These are phyloP conservation scores for Taphrina deformans DNA, from an alignment of 1,139 yeast species.

Conservation along the genomic window DNA sequence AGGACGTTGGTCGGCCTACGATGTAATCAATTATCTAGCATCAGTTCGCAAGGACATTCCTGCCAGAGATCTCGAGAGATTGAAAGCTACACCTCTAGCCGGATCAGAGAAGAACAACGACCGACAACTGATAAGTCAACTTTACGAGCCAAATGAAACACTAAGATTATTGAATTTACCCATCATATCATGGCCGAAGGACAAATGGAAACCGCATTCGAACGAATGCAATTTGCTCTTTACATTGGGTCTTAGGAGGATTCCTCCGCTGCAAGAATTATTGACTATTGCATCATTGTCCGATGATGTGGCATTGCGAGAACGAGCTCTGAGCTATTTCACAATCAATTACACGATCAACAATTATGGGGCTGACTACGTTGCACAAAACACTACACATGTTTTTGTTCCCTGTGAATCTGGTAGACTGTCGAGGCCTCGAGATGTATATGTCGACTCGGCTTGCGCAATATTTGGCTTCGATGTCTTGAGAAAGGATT, in stretches of 20 bases:
- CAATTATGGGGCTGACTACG: conserved; percentile 39
- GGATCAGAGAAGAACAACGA: conserved; percentile 41
- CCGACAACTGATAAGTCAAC: conserved; percentile 44
- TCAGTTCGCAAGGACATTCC: conserved; percentile 36
- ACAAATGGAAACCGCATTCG: conserved; percentile 43
- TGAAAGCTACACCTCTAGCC: conserved; percentile 22
- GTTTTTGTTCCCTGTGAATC: conserved; percentile 37
- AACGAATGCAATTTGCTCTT: conserved; percentile 44
- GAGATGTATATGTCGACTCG: conserved; percentile 33
- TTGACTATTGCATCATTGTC: conserved; percentile 40
- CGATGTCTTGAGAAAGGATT: conserved; percentile 42
- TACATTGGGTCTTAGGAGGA: conserved; percentile 44
- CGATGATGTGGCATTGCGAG: conserved; percentile 37
- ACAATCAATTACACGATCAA: conserved; percentile 41
- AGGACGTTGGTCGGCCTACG: conserved; percentile 47
- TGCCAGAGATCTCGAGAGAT: conserved; percentile 21
- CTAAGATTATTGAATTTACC: conserved; percentile 44
- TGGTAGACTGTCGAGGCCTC: conserved; percentile 19
- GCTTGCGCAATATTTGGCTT: conserved; percentile 44
- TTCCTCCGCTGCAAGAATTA: conserved; percentile 41
- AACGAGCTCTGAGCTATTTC: conserved; percentile 44
- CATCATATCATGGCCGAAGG: conserved; percentile 43
- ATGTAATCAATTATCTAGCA: conserved; percentile 46
- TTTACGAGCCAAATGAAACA: conserved; percentile 45
- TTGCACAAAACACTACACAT: conserved; percentile 23